phyloP scores from a whole-genome alignment of 805 yeast genomes.

The Saccharomyces eubayanus region DNA sequence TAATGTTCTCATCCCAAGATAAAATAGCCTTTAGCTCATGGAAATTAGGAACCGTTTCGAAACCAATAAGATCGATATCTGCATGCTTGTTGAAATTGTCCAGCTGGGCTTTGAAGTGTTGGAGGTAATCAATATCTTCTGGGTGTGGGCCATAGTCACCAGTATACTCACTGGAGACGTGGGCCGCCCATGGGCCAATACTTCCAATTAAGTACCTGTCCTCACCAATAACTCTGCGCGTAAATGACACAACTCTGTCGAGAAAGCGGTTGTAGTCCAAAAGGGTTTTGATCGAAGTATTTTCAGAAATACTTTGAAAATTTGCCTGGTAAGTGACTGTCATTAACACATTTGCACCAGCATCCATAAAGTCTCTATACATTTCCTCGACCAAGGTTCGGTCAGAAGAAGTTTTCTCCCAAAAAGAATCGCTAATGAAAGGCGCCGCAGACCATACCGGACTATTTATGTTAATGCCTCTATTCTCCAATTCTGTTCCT shows the following conservation, averaged over 20 bases:
- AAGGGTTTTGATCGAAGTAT: conserved; percentile 9
- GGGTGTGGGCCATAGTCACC: conserved; percentile 44
- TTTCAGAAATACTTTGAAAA: conserved; percentile 31
- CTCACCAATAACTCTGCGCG: conserved; percentile 11
- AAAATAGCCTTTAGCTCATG: conserved; percentile 46
- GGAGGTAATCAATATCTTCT: conserved; percentile 22
- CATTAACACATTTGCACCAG: conserved; percentile 46
- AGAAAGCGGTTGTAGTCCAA: conserved; percentile 12
- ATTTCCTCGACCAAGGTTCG: conserved; percentile 40
- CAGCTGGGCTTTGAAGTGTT: conserved; percentile 30
- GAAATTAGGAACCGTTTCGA: conserved; percentile 64
- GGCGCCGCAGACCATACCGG: conserved; percentile 55
- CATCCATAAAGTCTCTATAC: conserved; percentile 41
- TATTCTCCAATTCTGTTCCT: conserved; percentile 50
- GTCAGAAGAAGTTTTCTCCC: conserved; percentile 15
- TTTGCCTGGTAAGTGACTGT: conserved; percentile 56
- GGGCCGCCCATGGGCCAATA: conserved; percentile 72
- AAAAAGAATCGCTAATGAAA: conserved; percentile 25
- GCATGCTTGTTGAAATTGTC: conserved; percentile 40
- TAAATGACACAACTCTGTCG: conserved; percentile 11
- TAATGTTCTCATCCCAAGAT: conserved; percentile 28
- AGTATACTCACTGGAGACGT: conserved; percentile 57
- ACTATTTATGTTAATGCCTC: conserved; percentile 36
- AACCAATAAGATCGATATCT: conserved; percentile 46
- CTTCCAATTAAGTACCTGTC: conserved; percentile 37